Percentiles rank a stretch among this genome's conserved stretches.
phyloP scores from a whole-genome alignment of 495 filamentous ascomycete genomes.

The Aspergillus sclerotiicarbonarius region DNA sequence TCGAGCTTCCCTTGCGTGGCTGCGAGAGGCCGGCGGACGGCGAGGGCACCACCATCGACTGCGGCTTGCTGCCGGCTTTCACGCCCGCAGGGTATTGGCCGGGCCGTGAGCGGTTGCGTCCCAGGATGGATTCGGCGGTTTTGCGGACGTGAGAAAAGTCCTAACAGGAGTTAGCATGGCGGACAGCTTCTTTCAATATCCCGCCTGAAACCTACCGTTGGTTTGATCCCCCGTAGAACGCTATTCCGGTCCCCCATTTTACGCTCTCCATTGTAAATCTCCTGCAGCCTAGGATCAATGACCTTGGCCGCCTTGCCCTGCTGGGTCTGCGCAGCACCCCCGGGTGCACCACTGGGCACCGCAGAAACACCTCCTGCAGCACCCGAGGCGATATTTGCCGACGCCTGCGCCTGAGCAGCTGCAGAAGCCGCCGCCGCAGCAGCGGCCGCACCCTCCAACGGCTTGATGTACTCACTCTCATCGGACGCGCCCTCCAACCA shows the following conservation, averaged over 20 bases:
- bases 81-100: constrained; percentile 44
- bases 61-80: constrained; percentile 41
- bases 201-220: constrained; percentile 61
- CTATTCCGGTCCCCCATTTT: constrained; percentile 91
- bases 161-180: constrained; percentile 43
- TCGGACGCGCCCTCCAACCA: constrained; percentile 89
- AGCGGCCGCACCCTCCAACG: constrained; percentile 62
- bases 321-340: constrained; percentile 53
- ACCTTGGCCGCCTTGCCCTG: constrained; percentile 49
- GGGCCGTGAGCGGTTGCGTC: constrained; percentile 50
- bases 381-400: constrained; percentile 44
- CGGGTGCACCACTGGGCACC: constrained; percentile 19
- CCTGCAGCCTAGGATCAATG: constrained; percentile 74
- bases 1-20: constrained; percentile 46
- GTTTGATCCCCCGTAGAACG: constrained; percentile 82
- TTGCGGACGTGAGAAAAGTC: constrained; percentile 96
- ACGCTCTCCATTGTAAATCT: constrained; percentile 88
- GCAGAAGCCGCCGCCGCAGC: constrained; percentile 47
- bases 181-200: neutral
- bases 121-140: constrained; percentile 74
- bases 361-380: constrained; percentile 35
- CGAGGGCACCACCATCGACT: constrained; percentile 31
- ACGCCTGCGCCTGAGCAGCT: constrained; percentile 34
- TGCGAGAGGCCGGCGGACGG: constrained; percentile 43
- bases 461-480: constrained; percentile 88